These are phyloP conservation scores for Cladophialophora exuberans DNA, from an alignment of 2,329 filamentous ascomycete species.

Conservation along the genomic window DNA sequence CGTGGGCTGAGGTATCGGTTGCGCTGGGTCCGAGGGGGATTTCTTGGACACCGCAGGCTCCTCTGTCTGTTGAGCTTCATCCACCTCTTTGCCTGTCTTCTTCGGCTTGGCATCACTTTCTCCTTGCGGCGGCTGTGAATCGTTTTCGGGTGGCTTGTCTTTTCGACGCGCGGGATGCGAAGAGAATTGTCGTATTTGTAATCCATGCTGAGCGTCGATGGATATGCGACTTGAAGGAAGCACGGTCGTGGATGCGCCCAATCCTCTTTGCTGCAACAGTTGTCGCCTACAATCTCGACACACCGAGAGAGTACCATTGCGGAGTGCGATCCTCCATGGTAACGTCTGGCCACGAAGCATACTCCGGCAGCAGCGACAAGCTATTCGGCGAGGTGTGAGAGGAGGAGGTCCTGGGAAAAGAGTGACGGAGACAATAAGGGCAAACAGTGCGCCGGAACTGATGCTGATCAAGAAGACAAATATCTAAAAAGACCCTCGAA, in stretches of 20 bases:
- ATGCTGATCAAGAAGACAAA: background rate
- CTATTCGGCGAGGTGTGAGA: background rate
- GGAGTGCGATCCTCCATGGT: slow-evolving; percentile 66
- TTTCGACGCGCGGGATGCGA: slow-evolving; percentile 55
- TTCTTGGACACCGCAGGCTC: slow-evolving; percentile 47
- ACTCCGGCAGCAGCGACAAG: slow-evolving; percentile 36
- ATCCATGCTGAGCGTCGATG: slow-evolving; percentile 20
- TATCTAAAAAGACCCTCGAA: background rate
- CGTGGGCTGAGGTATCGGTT: slow-evolving; percentile 43
- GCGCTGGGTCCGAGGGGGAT: slow-evolving; percentile 53
- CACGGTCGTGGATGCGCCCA: slow-evolving; percentile 11
- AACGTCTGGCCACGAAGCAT: slow-evolving; percentile 69
- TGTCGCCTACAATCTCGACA: slow-evolving; percentile 34
- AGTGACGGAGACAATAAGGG: no score
- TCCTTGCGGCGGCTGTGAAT: slow-evolving; percentile 41
- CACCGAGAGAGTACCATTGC: slow-evolving; percentile 48
- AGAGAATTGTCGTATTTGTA: slow-evolving; percentile 47
- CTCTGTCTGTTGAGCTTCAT: slow-evolving; percentile 39
- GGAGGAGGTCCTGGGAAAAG: background rate
- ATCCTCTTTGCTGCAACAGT: slow-evolving; percentile 19
- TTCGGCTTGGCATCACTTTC: slow-evolving; percentile 50
- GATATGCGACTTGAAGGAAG: slow-evolving; percentile 8
- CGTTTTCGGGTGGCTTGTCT: slow-evolving; percentile 57
- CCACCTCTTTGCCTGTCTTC: slow-evolving; percentile 47
- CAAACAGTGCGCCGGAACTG: background rate